These are phyloP conservation scores for Leishmania arabica DNA, from an alignment of 208 protist species.

Conservation along the genomic window DNA sequence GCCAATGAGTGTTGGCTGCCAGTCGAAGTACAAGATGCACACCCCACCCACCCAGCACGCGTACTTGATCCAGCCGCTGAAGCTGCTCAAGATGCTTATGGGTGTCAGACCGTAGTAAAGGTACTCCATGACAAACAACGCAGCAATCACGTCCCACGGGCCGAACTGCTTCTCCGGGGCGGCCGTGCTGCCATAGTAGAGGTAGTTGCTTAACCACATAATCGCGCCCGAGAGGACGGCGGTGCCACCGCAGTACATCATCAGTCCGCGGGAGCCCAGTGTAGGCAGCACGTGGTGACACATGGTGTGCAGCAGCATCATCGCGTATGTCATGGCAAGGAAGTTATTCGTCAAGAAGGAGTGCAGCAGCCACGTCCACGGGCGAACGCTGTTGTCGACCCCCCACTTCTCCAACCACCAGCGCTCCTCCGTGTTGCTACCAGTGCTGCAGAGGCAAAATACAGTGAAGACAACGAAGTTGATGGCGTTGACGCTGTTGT, in stretches of 20 bases:
- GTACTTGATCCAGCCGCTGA: conserved; percentile 90
- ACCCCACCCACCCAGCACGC: conserved; percentile 85
- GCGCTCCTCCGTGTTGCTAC: conserved; percentile 76
- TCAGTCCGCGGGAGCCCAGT: conserved; percentile 63
- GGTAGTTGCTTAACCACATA: conserved; percentile 68
- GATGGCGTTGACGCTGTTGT: conserved; percentile 89
- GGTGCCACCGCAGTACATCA: conserved; percentile 62
- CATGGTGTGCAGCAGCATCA: conserved; percentile 91
- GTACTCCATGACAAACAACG: conserved; percentile 87
- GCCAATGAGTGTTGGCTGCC: conserved; percentile 84
- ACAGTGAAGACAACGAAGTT: conserved; percentile 90
- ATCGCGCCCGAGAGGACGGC: conserved; percentile 75
- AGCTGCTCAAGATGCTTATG: conserved; percentile 75
- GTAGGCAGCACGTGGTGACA: conserved; percentile 76
- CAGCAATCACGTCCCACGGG: conserved; percentile 86
- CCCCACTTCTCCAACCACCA: conserved; percentile 87
- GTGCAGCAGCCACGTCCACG: conserved; percentile 83
- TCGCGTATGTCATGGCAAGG: conserved; percentile 86
- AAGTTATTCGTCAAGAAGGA: conserved; percentile 91
- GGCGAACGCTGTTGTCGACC: conserved; percentile 69
- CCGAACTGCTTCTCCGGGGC: conserved; percentile 88
- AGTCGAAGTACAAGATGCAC: conserved; percentile 91
- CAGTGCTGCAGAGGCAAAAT: conserved; percentile 91
- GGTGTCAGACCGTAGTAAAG: conserved; percentile 73
- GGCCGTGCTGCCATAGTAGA: conserved; percentile 47